Evolutionary conservation across 768 basidiomycete species (phyloP), one percentile per base, ranked within the genome.

Genomic region (Grammothele lineata): DNA sequence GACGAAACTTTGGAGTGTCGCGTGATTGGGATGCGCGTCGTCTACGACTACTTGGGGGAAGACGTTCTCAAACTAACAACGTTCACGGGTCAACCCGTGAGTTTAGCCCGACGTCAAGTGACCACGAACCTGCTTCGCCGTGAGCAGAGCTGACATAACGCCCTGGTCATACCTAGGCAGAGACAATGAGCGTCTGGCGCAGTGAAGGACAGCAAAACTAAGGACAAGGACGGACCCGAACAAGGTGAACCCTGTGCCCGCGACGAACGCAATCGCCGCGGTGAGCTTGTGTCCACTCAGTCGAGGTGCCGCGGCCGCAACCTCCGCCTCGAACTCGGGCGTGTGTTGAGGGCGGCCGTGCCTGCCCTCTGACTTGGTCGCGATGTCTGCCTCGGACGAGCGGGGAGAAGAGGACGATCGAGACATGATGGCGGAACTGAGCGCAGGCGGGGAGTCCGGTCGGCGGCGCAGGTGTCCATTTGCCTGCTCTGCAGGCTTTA

Each of bases 101-200:
- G 35, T 36, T 18, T n/a, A n/a, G n/a, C n/a, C 17, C 8, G 8
- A 8, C 15, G 38, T 43, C 33, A 48, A 24, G 48, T 17, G 38
- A 25, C 3, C 9, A 25, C 30, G 18, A 46, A 77, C 77, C 66
- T 77, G 73, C 37, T 66, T 65, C 0, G 83, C 74, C 4, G 76
- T 81, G 40, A 85, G 62, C 18, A 83, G 66, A 15, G 81, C 79
- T n/a, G 76, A 77, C 81, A 85, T 81, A 25, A 83, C 83, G 35
- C 81, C 82, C 58, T 84, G 83, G 56, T 84, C 83, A 63, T 83
- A 84, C 22, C 79, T 80, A 40, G 12, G 19, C 1, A 33, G 6
- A 12, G n/a, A 21, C 9, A 26, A 5, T 49, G 27, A 40, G 38
- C 21, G 27, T 14, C 14, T 7, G 7, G 7, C 27, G 8, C 8